These are phyloP conservation scores for Sclerotinia minor DNA, from an alignment of 2,329 filamentous ascomycete genomes.

Conservation along the genomic window DNA sequence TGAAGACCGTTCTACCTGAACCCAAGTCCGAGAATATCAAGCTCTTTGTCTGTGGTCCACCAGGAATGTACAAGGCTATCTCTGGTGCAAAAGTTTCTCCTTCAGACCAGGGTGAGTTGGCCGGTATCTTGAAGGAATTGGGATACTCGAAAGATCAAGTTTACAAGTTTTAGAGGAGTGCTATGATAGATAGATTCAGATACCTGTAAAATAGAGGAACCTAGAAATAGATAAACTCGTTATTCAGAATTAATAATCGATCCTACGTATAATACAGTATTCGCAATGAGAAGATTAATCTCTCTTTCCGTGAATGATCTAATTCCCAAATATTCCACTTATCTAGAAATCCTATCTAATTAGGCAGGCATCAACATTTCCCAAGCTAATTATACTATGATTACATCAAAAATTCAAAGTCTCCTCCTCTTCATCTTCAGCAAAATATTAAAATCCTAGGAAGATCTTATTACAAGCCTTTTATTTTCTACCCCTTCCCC, in stretches of 20 bases:
- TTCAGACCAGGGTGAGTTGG: conserved; percentile 88
- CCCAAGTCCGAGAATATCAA: conserved; percentile 92
- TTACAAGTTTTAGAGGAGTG: conserved; percentile 77
- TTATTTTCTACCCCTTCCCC: too few relatives aligned
- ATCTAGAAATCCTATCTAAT: neutral
- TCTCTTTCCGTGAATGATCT: neutral
- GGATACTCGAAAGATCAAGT: conserved; percentile 88
- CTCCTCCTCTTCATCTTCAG: too few relatives aligned
- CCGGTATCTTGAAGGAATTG: conserved; percentile 75
- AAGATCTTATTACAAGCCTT: too few relatives aligned
- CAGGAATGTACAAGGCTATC: conserved; percentile 89
- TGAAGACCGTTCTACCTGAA: conserved; percentile 93
- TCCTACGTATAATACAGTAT: neutral
- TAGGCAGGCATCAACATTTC: too few relatives aligned
- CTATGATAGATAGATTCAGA: neutral
- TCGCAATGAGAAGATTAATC: too few relatives aligned
- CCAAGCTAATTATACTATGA: too few relatives aligned
- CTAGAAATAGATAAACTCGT: neutral
- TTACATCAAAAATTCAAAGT: too few relatives aligned
- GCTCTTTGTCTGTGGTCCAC: conserved; percentile 93
- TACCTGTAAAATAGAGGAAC: conserved; percentile 24
- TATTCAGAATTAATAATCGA: neutral
- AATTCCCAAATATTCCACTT: neutral
- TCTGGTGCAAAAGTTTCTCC: conserved; percentile 88
- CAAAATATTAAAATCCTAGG: too few relatives aligned